A percentile compares a stretch with the other conserved stretches of the same genome.
Conservation (phyloP, 2,329 filamentous ascomycete genomes). For the Apiospora koreana region DNA sequence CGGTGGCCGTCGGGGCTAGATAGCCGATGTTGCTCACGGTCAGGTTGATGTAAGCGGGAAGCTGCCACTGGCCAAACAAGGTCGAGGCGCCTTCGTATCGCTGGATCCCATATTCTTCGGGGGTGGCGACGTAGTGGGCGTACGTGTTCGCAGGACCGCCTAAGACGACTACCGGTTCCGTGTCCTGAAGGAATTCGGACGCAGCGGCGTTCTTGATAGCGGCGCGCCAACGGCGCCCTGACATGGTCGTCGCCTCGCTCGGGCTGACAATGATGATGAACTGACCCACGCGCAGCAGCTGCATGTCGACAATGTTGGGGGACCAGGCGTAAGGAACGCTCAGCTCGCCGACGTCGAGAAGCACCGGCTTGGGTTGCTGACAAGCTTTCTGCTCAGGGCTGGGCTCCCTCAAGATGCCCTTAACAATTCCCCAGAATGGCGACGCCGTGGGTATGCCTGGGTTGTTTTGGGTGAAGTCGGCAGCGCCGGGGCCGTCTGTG, state of each 20-base stretch:
- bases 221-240: constrained; percentile 80
- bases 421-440: constrained; percentile 76
- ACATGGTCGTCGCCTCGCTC: constrained; percentile 89
- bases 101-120: constrained; percentile 80
- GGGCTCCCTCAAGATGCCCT: constrained; percentile 69
- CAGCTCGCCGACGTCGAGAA: constrained; percentile 83
- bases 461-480: constrained; percentile 87
- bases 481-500: constrained; percentile 82
- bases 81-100: constrained; percentile 96
- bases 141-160: constrained; percentile 90
- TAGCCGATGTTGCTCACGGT: constrained; percentile 72
- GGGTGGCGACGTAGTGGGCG: constrained; percentile 76
- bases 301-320: constrained; percentile 87
- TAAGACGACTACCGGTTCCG: constrained; percentile 71
- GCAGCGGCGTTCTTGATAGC: constrained; percentile 57
- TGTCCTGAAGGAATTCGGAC: constrained; percentile 37
- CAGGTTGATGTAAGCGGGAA: constrained; percentile 85
- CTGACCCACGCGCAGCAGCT: constrained; percentile 80
- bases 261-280: constrained; percentile 83
- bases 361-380: constrained; percentile 78
- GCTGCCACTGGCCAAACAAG: constrained; percentile 78
- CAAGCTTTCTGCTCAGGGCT: constrained; percentile 69
- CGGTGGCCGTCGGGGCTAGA: constrained; percentile 53
- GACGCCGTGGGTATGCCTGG: constrained; percentile 69
- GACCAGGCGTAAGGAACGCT: constrained; percentile 78